phyloP scores from a whole-genome alignment of 2,329 filamentous ascomycete genomes.

The Verticillium dahliae region DNA sequence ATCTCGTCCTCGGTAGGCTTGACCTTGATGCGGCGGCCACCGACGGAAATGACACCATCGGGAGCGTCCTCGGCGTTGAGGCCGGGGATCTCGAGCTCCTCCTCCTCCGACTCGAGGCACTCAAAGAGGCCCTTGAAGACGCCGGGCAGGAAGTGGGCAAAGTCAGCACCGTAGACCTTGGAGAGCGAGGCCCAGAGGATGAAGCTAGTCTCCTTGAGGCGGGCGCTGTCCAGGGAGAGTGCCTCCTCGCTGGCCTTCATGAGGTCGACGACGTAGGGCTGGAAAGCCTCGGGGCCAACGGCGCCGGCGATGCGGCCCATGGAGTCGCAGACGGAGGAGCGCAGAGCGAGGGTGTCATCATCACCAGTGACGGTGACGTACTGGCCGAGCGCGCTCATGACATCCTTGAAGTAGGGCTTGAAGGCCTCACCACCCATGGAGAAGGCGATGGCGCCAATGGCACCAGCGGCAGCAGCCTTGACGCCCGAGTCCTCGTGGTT shows the following conservation, averaged over 20 bases:
- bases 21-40: conserved; percentile 80
- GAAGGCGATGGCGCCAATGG: conserved; percentile 83
- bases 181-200: conserved; percentile 93
- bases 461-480: conserved; percentile 83
- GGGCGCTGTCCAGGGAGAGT: conserved; percentile 78
- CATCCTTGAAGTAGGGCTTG: conserved; percentile 83
- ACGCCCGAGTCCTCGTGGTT: conserved; percentile 80
- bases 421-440: conserved; percentile 79
- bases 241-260: conserved; percentile 93
- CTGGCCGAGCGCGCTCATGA: conserved; percentile 81
- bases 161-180: conserved; percentile 85
- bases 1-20: conserved; percentile 48
- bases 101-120: conserved; percentile 80
- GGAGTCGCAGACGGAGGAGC: conserved; percentile 84
- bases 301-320: conserved; percentile 89
- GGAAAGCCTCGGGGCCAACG: conserved; percentile 79
- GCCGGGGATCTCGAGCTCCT: conserved; percentile 76
- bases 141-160: conserved; percentile 69
- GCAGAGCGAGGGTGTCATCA: conserved; percentile 83
- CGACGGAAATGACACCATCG: conserved; percentile 69
- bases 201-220: conserved; percentile 92
- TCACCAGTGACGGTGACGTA: conserved; percentile 83
- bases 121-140: conserved; percentile 77
- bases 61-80: conserved; percentile 39
- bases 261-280: conserved; percentile 82